Conservation (phyloP, 768 basidiomycete species). For the Lanmaoa pseudosensibilis region DNA sequence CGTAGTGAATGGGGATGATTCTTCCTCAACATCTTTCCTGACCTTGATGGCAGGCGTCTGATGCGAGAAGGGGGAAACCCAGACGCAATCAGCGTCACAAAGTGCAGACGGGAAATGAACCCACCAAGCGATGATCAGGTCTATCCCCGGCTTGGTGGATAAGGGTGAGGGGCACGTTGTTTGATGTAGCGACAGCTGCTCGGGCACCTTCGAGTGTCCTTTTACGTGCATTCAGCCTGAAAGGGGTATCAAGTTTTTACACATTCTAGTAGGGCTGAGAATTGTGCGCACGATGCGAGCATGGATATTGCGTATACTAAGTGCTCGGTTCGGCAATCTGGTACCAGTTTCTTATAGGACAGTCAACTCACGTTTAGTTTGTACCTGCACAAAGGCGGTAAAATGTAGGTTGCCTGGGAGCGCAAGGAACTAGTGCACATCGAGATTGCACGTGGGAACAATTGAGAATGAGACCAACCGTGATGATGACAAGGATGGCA, state of each 20-base stretch:
- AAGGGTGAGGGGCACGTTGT: too few species aligned
- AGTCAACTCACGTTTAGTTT: constrained; percentile 13
- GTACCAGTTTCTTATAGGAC: too few species aligned
- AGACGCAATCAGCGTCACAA: too few species aligned
- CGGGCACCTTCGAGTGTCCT: background rate
- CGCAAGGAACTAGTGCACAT: background rate
- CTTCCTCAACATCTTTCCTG: background rate
- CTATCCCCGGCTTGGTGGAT: too few species aligned
- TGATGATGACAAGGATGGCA: too few species aligned
- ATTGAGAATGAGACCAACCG: background rate
- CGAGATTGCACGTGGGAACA: background rate
- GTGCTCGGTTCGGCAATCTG: background rate
- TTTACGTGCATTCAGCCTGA: constrained; percentile 1
- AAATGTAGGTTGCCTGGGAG: constrained; percentile 2
- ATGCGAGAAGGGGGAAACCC: background rate
- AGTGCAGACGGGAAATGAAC: too few species aligned
- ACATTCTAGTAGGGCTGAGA: background rate
- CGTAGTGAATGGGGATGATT: background rate
- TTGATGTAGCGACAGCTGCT: background rate
- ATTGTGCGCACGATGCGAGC: constrained; percentile 14
- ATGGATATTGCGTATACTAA: constrained; percentile 21
- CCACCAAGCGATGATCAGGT: too few species aligned
- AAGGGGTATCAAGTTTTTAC: background rate
- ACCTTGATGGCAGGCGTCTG: background rate
- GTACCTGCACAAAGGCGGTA: constrained; percentile 15